A percentile compares a stretch with the other conserved stretches of the same genome.
These are phyloP conservation scores for Rhinocladiella mackenziei DNA, from an alignment of 2,329 filamentous ascomycete genomes.

Conservation along the genomic window DNA sequence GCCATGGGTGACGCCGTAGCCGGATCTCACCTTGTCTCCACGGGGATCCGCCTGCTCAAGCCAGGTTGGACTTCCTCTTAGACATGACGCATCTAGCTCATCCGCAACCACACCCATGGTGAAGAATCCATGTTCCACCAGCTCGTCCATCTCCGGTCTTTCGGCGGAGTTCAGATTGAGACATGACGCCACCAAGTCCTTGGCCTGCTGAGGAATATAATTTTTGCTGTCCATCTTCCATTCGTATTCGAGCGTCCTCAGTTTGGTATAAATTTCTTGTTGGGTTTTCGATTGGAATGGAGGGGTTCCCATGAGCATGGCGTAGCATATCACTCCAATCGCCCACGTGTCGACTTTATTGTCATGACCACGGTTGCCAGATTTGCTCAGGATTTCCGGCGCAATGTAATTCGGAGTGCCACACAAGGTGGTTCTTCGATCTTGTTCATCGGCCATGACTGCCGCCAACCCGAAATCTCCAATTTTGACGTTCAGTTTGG, in stretches of 20 bases:
- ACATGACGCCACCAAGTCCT: conserved; percentile 46
- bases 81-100: conserved; percentile 39
- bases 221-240: conserved; percentile 48
- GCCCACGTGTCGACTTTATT: conserved; percentile 99
- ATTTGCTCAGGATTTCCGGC: conserved; percentile 91
- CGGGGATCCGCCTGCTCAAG: conserved; percentile 43
- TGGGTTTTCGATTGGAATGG: conserved; percentile 78
- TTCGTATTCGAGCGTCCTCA: conserved; percentile 45
- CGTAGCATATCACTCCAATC: conserved; percentile 91
- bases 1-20: conserved; percentile 44
- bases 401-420: conserved; percentile 98
- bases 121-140: conserved; percentile 50
- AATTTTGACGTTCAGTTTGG: conserved; percentile 94
- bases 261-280: conserved; percentile 50
- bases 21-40: conserved; percentile 43
- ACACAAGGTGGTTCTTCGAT: conserved; percentile 91
- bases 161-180: conserved; percentile 48
- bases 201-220: conserved; percentile 48
- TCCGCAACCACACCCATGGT: conserved; percentile 49
- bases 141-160: conserved; percentile 47
- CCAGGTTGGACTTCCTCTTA: conserved; percentile 41
- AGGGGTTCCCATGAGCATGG: conserved; percentile 92
- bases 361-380: conserved; percentile 72
- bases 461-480: conserved; percentile 96
- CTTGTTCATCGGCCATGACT: conserved; percentile 82